A percentile compares a stretch with the other conserved stretches of the same genome.
phyloP scores from a whole-genome alignment of 2,329 filamentous ascomycete species.

The Biscogniauxia mediterranea region DNA sequence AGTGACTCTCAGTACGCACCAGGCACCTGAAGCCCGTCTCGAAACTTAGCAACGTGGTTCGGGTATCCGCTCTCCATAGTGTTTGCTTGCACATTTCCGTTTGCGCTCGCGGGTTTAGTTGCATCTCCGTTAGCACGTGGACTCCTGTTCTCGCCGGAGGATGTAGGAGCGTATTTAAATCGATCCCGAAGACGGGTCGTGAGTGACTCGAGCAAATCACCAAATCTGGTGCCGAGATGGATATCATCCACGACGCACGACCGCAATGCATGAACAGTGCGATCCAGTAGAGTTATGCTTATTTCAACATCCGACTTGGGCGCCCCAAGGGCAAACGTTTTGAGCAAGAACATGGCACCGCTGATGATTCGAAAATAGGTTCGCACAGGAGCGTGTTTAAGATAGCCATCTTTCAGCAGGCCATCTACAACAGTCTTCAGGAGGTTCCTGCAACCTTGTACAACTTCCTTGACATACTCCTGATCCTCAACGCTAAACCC shows the following conservation, averaged over 20 bases:
- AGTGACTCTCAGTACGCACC: conserved; percentile 23
- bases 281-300: conserved; percentile 72
- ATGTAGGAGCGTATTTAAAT: conserved; percentile 64
- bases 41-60: conserved; percentile 24
- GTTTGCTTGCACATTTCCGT: conserved; percentile 31
- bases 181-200: conserved; percentile 71
- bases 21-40: conserved; percentile 28
- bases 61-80: conserved; percentile 27
- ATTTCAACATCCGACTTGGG: conserved; percentile 75
- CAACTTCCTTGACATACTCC: conserved; percentile 72
- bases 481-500: conserved; percentile 66
- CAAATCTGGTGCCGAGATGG: conserved; percentile 80
- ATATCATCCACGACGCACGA: conserved; percentile 83
- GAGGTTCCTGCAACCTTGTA: conserved; percentile 75
- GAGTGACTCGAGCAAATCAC: conserved; percentile 76
- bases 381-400: conserved; percentile 79
- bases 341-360: conserved; percentile 80
- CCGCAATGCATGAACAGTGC: conserved; percentile 69
- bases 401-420: conserved; percentile 69
- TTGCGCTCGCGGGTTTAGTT: conserved; percentile 22
- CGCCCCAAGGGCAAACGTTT: conserved; percentile 79
- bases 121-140: conserved; percentile 36
- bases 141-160: conserved; percentile 41
- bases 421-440: conserved; percentile 74
- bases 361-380: conserved; percentile 87